These are phyloP conservation scores for Clitocybe nebularis DNA, from an alignment of 1,284 basidiomycete species.

Conservation along the genomic window DNA sequence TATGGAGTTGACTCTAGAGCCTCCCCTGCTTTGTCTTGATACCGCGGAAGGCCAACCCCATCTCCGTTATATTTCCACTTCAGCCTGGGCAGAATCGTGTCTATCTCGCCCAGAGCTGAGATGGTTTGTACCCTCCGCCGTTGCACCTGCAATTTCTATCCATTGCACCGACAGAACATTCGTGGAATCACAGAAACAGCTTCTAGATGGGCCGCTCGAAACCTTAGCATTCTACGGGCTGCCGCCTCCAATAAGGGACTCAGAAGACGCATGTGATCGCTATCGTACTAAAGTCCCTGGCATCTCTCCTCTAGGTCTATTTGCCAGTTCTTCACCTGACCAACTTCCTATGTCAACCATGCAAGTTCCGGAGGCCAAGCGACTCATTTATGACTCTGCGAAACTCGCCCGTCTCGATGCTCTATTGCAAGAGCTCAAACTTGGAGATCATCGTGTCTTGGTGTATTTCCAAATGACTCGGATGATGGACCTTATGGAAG, in stretches of 20 bases:
- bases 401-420: slow-evolving; percentile 92
- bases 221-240: slow-evolving; percentile 85
- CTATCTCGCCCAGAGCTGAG: slow-evolving; percentile 76
- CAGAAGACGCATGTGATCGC: slow-evolving; percentile 45
- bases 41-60: slow-evolving; percentile 45
- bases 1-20: slow-evolving; percentile 26
- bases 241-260: slow-evolving; percentile 65
- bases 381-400: slow-evolving; percentile 95
- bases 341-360: slow-evolving; percentile 85
- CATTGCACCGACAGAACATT: slow-evolving; percentile 79
- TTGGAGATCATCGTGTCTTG: slow-evolving; percentile 90
- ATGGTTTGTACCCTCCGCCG: slow-evolving; percentile 79
- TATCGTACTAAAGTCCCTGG: slow-evolving; percentile 58
- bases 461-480: slow-evolving; percentile 99
- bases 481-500: slow-evolving; percentile 99
- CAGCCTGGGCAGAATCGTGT: slow-evolving; percentile 72
- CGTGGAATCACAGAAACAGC: slow-evolving; percentile 63
- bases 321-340: slow-evolving; percentile 63
- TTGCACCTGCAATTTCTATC: slow-evolving; percentile 81
- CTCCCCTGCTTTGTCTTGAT: slow-evolving; percentile 35
- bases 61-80: slow-evolving; percentile 59
- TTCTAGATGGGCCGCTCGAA: slow-evolving; percentile 67
- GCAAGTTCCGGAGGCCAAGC: slow-evolving; percentile 93
- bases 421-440: slow-evolving; percentile 89
- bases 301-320: slow-evolving; percentile 66